Conservation (phyloP, 176 grass and related monocot species). For the Panicum miliaceum region DNA sequence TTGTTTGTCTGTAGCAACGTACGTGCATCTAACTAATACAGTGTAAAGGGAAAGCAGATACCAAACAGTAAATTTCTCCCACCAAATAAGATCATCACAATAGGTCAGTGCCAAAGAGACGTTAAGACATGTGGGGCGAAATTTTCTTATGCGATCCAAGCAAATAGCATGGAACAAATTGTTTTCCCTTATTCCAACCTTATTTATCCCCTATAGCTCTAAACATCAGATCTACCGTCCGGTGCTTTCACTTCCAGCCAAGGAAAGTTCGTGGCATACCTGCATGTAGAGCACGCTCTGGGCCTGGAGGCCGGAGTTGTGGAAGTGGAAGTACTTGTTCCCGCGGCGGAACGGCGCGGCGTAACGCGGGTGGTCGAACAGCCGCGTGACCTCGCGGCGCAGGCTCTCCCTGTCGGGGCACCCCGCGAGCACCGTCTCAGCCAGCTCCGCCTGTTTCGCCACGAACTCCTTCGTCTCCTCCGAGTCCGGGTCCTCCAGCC, state of each 20-base stretch:
- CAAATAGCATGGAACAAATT: background rate
- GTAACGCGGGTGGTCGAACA: slow-evolving; percentile 86
- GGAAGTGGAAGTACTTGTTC: slow-evolving; percentile 83
- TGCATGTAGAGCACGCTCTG: slow-evolving; percentile 94
- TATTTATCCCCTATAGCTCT: background rate
- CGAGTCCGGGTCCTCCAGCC: slow-evolving; percentile 95
- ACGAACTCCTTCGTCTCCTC: slow-evolving; percentile 92
- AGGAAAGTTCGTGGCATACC: slow-evolving; percentile 44
- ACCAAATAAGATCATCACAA: too few relatives aligned
- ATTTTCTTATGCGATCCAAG: background rate
- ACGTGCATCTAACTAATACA: too few relatives aligned
- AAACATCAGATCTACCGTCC: background rate
- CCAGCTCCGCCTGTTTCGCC: slow-evolving; percentile 64
- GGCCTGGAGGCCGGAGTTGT: slow-evolving; percentile 91
- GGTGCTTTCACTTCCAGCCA: background rate
- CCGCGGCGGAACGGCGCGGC: slow-evolving; percentile 78
- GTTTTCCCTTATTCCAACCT: background rate
- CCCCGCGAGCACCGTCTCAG: slow-evolving; percentile 63
- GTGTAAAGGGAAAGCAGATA: too few relatives aligned
- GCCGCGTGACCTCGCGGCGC: slow-evolving; percentile 56
- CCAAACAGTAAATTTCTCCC: too few relatives aligned
- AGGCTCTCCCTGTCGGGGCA: slow-evolving; percentile 70
- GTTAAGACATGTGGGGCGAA: too few relatives aligned
- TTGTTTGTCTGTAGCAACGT: too few relatives aligned
- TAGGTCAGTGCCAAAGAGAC: too few relatives aligned